These are phyloP conservation scores for Kockovaella imperatae DNA, from an alignment of 768 basidiomycete species.

Conservation along the genomic window DNA sequence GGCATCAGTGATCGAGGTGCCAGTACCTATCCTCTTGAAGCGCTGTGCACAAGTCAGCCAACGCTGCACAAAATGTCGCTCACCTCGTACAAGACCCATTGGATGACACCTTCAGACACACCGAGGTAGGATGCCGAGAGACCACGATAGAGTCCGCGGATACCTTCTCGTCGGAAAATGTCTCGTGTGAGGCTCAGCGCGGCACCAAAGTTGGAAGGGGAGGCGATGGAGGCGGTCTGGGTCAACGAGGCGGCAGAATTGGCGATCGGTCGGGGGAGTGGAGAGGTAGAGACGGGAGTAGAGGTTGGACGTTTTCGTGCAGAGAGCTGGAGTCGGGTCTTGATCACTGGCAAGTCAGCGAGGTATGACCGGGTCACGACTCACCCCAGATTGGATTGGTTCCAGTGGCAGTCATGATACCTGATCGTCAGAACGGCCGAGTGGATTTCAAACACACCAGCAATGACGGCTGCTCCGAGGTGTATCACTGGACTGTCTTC, in stretches of 20 bases:
- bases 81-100: constrained; percentile 89
- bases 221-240: neutral
- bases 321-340: constrained; percentile 81
- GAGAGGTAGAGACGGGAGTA: constrained; percentile 7
- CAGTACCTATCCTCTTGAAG: constrained; percentile 59
- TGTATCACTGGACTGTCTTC: constrained; percentile 79
- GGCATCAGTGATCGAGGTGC: neutral
- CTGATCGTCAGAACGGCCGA: constrained; percentile 40
- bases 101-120: constrained; percentile 90
- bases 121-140: constrained; percentile 90
- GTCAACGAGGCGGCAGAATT: constrained; percentile 23
- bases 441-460: constrained; percentile 41
- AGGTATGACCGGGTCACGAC: neutral
- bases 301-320: constrained; percentile 30
- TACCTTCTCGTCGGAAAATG: constrained; percentile 72
- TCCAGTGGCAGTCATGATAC: constrained; percentile 74
- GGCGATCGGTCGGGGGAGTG: constrained; percentile 26
- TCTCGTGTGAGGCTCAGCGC: constrained; percentile 51
- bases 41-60: constrained; percentile 44
- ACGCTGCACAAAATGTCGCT: constrained; percentile 3
- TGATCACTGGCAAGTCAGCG: constrained; percentile 57
- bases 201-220: constrained; percentile 10
- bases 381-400: constrained; percentile 90
- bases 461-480: constrained; percentile 72
- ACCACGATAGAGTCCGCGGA: constrained; percentile 88